These are phyloP conservation scores for Silene conica DNA, from an alignment of 148 eudicot species.

Conservation along the genomic window DNA sequence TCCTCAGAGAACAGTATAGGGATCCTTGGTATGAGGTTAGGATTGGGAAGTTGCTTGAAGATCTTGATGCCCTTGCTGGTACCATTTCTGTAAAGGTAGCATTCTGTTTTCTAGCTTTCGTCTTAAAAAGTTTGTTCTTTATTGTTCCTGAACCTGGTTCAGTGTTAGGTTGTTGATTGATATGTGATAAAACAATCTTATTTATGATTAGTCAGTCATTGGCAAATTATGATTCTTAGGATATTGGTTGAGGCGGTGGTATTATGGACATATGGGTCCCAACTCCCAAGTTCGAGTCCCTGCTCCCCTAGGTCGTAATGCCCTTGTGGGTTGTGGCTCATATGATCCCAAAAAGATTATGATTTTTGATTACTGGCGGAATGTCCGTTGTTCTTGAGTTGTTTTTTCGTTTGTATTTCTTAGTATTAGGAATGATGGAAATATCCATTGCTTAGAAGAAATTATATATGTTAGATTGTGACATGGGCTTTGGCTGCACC, in stretches of 20 bases:
- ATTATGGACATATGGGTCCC: too few relatives aligned
- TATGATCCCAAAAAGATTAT: too few relatives aligned
- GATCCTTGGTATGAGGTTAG: slow-evolving; percentile 91
- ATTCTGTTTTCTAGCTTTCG: neutral
- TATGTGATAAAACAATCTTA: neutral
- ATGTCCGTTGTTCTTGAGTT: too few relatives aligned
- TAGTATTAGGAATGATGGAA: too few relatives aligned
- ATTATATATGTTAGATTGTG: too few relatives aligned
- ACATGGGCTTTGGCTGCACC: too few relatives aligned
- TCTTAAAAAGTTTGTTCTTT: neutral
- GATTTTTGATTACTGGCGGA: too few relatives aligned
- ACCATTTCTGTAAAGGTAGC: slow-evolving; percentile 93
- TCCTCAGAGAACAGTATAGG: slow-evolving; percentile 88
- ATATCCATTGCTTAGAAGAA: too few relatives aligned
- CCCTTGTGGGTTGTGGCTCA: too few relatives aligned
- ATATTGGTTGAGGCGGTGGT: neutral
- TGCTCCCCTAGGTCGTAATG: too few relatives aligned
- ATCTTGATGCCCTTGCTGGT: slow-evolving; percentile 98
- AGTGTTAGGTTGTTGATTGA: neutral
- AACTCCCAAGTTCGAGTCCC: too few relatives aligned
- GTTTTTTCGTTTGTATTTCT: too few relatives aligned
- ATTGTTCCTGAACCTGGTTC: neutral
- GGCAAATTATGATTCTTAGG: neutral
- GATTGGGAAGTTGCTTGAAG: slow-evolving; percentile 92
- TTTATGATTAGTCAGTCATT: neutral